A percentile compares a stretch with the other conserved stretches of the same genome.
phyloP scores from a whole-genome alignment of 108 stramenopile species.

The Chaetoceros tenuissimus region DNA sequence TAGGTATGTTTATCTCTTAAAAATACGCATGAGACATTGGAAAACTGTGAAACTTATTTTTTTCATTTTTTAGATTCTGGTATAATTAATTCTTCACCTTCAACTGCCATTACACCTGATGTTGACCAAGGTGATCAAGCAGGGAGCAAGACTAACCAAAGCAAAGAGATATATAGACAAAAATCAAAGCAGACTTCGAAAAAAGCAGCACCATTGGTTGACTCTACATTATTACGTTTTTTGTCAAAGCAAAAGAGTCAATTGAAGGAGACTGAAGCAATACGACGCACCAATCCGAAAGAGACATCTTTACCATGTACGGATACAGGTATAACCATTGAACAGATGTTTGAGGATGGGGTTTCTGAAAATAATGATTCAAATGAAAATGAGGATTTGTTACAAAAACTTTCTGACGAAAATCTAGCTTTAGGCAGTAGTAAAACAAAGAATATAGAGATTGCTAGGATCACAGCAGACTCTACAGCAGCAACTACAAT shows the following conservation, averaged over 20 bases:
- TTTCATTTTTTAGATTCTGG: too few relatives aligned
- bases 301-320: background rate
- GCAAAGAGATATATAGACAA: too few relatives aligned
- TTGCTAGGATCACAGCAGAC: too few relatives aligned
- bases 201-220: conserved; percentile 47
- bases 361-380: background rate
- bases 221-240: conserved; percentile 61
- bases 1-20: too few relatives aligned
- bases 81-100: too few relatives aligned
- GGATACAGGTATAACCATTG: background rate
- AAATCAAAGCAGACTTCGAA: background rate
- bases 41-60: too few relatives aligned
- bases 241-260: conserved; percentile 41
- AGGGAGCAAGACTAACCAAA: too few relatives aligned
- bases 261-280: conserved; percentile 4
- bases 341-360: background rate
- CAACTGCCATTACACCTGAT: too few relatives aligned
- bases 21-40: too few relatives aligned
- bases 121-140: too few relatives aligned
- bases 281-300: background rate
- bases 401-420: background rate
- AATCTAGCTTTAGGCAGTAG: background rate
- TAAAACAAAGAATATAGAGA: too few relatives aligned
- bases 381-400: background rate
- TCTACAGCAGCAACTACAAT: background rate